These are phyloP conservation scores for Neocucurbitaria cava DNA, from an alignment of 2,329 filamentous ascomycete species.

Conservation along the genomic window DNA sequence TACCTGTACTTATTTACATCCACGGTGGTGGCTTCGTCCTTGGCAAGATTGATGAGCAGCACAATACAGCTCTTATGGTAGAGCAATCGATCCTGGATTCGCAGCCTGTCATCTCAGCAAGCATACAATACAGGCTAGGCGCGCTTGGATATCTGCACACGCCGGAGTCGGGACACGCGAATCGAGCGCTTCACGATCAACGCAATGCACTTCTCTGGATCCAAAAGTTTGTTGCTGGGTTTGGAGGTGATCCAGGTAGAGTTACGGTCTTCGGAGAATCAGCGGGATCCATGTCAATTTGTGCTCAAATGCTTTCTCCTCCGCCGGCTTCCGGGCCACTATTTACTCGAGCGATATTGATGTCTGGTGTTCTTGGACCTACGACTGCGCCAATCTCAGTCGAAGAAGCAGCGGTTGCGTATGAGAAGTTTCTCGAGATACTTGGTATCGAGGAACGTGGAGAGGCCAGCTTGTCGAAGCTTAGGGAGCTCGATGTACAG, in stretches of 20 bases:
- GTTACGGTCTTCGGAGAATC: constrained; percentile 54
- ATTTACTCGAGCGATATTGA: constrained; percentile 28
- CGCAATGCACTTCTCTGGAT: constrained; percentile 47
- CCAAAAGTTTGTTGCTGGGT: constrained; percentile 41
- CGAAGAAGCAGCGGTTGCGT: constrained; percentile 12
- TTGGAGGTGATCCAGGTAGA: constrained; percentile 42
- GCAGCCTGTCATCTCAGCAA: constrained; percentile 21
- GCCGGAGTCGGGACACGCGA: constrained; percentile 40
- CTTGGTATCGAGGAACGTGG: constrained; percentile 20
- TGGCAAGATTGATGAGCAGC: constrained; percentile 39
- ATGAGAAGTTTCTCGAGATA: constrained; percentile 28
- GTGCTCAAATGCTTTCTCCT: constrained; percentile 30
- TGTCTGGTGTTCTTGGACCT: constrained; percentile 28
- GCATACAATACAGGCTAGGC: constrained; percentile 37
- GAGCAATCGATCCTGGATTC: constrained; percentile 27
- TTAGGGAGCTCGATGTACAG: constrained; percentile 13
- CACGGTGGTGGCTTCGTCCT: constrained; percentile 60
- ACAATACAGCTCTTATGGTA: constrained; percentile 32
- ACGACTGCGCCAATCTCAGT: constrained; percentile 12
- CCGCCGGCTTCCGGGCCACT: constrained; percentile 18
- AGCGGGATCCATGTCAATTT: constrained; percentile 49
- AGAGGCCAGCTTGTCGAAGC: constrained; percentile 9
- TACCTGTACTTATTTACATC: constrained; percentile 61
- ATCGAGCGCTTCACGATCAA: constrained; percentile 39
- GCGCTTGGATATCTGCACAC: constrained; percentile 50